phyloP scores from a whole-genome alignment of 805 yeast species.

The Spathaspora gorwiae region DNA sequence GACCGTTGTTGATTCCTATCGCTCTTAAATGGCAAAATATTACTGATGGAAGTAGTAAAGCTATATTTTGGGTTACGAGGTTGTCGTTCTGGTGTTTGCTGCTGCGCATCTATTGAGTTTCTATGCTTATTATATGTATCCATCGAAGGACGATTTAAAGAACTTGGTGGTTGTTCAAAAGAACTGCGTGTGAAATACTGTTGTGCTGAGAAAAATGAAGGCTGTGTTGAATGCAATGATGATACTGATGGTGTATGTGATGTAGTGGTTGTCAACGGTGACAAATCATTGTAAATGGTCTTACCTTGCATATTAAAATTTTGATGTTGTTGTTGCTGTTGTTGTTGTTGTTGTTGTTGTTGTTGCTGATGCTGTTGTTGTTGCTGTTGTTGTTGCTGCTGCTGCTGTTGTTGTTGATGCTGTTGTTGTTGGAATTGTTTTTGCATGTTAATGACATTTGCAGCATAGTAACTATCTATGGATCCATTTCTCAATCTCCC shows the following conservation, averaged over 20 bases:
- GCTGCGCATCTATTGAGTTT: conserved; percentile 27
- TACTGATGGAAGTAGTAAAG: conserved; percentile 33
- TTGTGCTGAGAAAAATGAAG: conserved; percentile 40
- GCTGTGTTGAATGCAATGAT: conserved; percentile 39
- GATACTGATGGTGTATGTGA: conserved; percentile 38
- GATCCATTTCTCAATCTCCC: conserved; percentile 12
- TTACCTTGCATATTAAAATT: background rate
- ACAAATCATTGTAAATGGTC: conserved; percentile 20
- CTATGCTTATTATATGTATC: conserved; percentile 27
- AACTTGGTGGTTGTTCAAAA: conserved; percentile 29
- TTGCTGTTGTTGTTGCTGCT: background rate
- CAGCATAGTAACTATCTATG: conserved; percentile 15
- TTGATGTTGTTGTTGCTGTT: background rate
- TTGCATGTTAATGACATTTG: conserved; percentile 7
- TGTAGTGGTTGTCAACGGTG: conserved; percentile 42
- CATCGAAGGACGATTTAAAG: conserved; percentile 25
- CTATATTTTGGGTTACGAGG: conserved; percentile 23
- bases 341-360: conserved; percentile 2
- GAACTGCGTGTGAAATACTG: conserved; percentile 36
- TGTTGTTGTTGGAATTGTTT: background rate
- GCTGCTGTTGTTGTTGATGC: conserved; percentile 3
- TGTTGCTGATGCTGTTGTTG: background rate
- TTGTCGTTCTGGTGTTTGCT: conserved; percentile 11
- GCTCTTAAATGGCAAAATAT: conserved; percentile 40
- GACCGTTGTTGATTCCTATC: conserved; percentile 21